Conservation (phyloP, 2,329 filamentous ascomycete genomes). For the Alternaria sp. region DNA sequence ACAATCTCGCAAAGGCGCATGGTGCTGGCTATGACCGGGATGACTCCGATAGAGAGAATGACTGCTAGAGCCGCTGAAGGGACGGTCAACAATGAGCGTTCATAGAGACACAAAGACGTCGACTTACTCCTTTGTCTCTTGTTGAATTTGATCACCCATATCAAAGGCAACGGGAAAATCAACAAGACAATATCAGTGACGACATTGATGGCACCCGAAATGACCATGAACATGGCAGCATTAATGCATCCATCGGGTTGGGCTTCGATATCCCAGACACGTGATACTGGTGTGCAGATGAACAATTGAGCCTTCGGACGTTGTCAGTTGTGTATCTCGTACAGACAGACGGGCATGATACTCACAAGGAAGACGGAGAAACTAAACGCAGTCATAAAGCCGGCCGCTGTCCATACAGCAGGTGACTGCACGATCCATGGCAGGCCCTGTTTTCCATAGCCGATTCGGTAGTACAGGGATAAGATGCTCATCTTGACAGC, state of each 20-base stretch:
- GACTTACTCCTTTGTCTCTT: constrained; percentile 33
- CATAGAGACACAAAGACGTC: too few relatives aligned
- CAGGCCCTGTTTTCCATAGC: constrained; percentile 28
- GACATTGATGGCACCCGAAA: constrained; percentile 33
- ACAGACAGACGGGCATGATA: neutral
- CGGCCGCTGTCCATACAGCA: constrained; percentile 29
- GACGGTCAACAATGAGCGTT: neutral
- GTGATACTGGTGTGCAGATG: constrained; percentile 27
- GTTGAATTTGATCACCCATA: constrained; percentile 33
- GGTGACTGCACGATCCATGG: constrained; percentile 30
- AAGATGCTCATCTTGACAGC: constrained; percentile 42
- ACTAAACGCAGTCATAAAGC: constrained; percentile 28
- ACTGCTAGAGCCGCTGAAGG: constrained; percentile 28
- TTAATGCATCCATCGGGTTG: constrained; percentile 27
- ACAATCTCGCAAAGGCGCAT: constrained; percentile 36
- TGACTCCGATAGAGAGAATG: constrained; percentile 36
- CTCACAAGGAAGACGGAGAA: constrained; percentile 31
- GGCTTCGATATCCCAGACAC: constrained; percentile 27
- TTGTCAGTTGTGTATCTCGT: neutral
- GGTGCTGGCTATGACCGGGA: constrained; percentile 35
- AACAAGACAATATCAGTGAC: constrained; percentile 31
- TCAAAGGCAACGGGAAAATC: constrained; percentile 32
- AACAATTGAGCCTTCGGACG: constrained; percentile 24
- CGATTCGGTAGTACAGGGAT: constrained; percentile 37
- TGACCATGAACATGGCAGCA: constrained; percentile 25